A percentile compares a stretch with the other conserved stretches of the same genome.
These are phyloP conservation scores for Myrica gale DNA, from an alignment of 306 rosid species.

Conservation along the genomic window DNA sequence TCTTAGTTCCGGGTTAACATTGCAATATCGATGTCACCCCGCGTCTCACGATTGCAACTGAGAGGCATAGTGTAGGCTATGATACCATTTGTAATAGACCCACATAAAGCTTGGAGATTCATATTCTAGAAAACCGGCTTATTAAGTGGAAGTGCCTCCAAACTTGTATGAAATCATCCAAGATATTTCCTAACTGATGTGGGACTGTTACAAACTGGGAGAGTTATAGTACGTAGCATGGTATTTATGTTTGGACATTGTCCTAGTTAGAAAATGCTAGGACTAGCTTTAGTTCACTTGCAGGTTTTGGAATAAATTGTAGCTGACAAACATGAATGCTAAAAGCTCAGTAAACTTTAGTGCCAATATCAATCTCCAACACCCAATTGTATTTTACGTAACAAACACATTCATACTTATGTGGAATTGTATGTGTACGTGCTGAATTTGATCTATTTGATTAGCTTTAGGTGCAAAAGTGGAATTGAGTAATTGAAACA, in stretches of 20 bases:
- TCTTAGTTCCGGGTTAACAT: no score
- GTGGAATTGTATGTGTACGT: no score
- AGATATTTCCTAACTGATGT: no score
- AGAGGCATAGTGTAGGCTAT: no score
- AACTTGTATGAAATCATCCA: no score
- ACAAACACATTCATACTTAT: not conserved
- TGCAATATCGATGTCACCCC: no score
- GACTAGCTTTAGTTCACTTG: conserved; percentile 6
- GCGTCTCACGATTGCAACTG: no score
- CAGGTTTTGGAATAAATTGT: not conserved
- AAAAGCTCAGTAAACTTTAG: not conserved
- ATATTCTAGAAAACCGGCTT: no score
- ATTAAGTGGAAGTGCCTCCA: no score
- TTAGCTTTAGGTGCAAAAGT: not conserved
- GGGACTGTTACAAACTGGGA: not conserved
- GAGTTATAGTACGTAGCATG: not conserved
- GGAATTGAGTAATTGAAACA: not conserved
- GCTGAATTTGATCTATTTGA: no score
- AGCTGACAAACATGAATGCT: conserved; percentile 8
- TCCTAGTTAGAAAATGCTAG: not conserved
- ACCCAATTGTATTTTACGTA: not conserved
- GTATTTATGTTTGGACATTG: not conserved
- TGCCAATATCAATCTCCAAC: not conserved
- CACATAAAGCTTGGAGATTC: no score
- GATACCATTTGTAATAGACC: no score